Conservation (phyloP, 1,139 yeast species). For the Blastobotrys elegans region DNA sequence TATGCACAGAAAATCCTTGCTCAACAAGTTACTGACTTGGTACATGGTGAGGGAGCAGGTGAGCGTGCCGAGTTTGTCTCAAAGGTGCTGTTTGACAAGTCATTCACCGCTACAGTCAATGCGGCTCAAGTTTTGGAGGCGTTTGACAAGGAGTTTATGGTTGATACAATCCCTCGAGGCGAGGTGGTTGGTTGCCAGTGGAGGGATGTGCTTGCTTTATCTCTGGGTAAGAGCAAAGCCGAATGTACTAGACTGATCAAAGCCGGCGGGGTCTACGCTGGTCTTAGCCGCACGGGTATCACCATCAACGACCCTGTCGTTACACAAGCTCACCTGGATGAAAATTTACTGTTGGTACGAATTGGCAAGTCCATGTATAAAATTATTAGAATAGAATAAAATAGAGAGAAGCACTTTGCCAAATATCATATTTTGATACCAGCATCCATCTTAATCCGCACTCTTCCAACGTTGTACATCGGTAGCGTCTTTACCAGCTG, state of each 20-base stretch:
- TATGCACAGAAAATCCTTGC: conserved; percentile 76
- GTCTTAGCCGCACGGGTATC: conserved; percentile 53
- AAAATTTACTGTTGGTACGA: conserved; percentile 57
- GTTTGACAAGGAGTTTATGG: conserved; percentile 58
- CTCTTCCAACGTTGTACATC: too few relatives aligned
- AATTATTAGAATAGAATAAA: conserved; percentile 19
- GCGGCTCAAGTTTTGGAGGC: conserved; percentile 54
- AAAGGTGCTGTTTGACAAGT: conserved; percentile 48
- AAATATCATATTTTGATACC: conserved; percentile 25
- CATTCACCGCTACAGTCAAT: conserved; percentile 33
- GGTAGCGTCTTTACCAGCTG: too few relatives aligned
- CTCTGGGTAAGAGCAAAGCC: conserved; percentile 43
- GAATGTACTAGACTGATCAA: conserved; percentile 62
- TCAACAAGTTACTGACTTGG: conserved; percentile 74
- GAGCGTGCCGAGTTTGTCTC: conserved; percentile 60
- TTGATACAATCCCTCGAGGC: conserved; percentile 37
- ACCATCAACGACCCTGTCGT: conserved; percentile 46
- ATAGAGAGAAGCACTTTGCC: conserved; percentile 1
- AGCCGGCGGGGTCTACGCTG: conserved; percentile 71
- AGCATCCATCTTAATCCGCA: too few relatives aligned
- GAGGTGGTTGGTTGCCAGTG: conserved; percentile 38
- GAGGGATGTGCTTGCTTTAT: conserved; percentile 35
- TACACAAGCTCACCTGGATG: conserved; percentile 50
- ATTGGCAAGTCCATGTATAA: conserved; percentile 52
- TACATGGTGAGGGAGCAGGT: conserved; percentile 81